phyloP scores from a whole-genome alignment of 2,329 filamentous ascomycete species.

The Fusarium chaquense region DNA sequence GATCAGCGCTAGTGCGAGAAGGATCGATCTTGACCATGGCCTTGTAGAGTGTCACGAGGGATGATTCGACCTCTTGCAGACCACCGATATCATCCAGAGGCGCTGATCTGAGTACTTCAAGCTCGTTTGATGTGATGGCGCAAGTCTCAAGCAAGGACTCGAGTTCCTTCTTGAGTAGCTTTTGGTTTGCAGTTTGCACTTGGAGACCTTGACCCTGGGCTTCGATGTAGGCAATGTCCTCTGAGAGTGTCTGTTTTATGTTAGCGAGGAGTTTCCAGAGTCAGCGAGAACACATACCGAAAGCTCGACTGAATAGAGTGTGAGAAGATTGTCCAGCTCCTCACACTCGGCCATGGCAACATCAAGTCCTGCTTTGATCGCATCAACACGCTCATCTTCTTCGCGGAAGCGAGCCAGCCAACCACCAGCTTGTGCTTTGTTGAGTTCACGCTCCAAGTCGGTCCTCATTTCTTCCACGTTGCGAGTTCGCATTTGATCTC shows the following conservation, averaged over 20 bases:
- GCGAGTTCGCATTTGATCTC: slow-evolving; percentile 78
- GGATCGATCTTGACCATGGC: slow-evolving; percentile 96
- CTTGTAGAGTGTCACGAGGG: slow-evolving; percentile 86
- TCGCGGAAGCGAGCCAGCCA: slow-evolving; percentile 88
- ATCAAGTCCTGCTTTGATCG: slow-evolving; percentile 88
- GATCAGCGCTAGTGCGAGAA: slow-evolving; percentile 69
- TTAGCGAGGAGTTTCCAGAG: slow-evolving; percentile 24
- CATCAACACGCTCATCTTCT: slow-evolving; percentile 89
- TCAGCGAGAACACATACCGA: slow-evolving; percentile 69
- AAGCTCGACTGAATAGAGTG: slow-evolving; percentile 93
- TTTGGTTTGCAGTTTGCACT: slow-evolving; percentile 97
- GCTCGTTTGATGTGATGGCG: slow-evolving; percentile 80
- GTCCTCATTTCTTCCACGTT: slow-evolving; percentile 84
- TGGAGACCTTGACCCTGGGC: slow-evolving; percentile 96
- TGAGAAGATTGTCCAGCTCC: slow-evolving; percentile 92
- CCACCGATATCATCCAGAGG: slow-evolving; percentile 78
- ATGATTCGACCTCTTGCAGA: slow-evolving; percentile 80
- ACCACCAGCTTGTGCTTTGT: slow-evolving; percentile 89
- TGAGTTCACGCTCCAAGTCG: slow-evolving; percentile 88
- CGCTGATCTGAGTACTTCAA: slow-evolving; percentile 78
- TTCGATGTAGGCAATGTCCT: slow-evolving; percentile 97
- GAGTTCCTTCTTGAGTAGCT: slow-evolving; percentile 89
- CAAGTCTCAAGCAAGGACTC: slow-evolving; percentile 91
- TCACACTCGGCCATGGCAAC: slow-evolving; percentile 94
- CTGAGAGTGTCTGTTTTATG: slow-evolving; percentile 79